These are phyloP conservation scores for Gossypium raimondii DNA, from an alignment of 345 rosid species.

Conservation along the genomic window DNA sequence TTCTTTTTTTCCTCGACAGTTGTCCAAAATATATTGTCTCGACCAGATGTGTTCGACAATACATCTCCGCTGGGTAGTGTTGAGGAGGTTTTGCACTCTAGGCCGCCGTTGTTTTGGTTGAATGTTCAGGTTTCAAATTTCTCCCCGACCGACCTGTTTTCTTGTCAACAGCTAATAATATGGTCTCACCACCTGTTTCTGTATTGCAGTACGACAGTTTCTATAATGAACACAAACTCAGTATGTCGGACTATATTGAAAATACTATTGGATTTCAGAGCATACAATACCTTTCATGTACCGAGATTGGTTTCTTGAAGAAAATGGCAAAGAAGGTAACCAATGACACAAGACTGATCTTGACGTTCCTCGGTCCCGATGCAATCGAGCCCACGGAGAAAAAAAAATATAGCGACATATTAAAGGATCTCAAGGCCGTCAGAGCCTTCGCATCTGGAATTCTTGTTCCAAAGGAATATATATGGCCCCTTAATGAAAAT, in stretches of 20 bases:
- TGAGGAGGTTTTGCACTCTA: conserved; percentile 43
- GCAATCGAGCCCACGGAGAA: conserved; percentile 66
- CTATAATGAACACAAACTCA: conserved; percentile 59
- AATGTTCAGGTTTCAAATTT: conserved; percentile 56
- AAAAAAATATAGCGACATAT: conserved; percentile 45
- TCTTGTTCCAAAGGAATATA: conserved; percentile 70
- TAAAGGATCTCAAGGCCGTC: conserved; percentile 46
- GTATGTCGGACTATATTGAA: conserved; percentile 33
- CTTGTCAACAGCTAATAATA: not conserved
- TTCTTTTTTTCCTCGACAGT: conserved; percentile 32
- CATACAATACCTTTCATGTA: conserved; percentile 49
- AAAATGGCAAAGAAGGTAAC: conserved; percentile 38
- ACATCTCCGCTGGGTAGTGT: conserved; percentile 32
- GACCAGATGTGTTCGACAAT: conserved; percentile 54
- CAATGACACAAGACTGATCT: conserved; percentile 44
- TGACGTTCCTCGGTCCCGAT: conserved; percentile 32
- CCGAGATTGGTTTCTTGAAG: conserved; percentile 80
- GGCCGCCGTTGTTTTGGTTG: conserved; percentile 58
- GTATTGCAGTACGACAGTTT: conserved; percentile 52
- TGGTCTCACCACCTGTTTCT: not conserved
- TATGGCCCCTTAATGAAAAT: conserved; percentile 51
- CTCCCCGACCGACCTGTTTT: not conserved
- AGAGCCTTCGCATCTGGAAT: conserved; percentile 70
- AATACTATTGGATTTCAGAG: conserved; percentile 19
- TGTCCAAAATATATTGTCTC: conserved; percentile 46